Evolutionary conservation across 2,329 filamentous ascomycete genomes (phyloP).

Genomic region (Clonostachys byssicola): DNA sequence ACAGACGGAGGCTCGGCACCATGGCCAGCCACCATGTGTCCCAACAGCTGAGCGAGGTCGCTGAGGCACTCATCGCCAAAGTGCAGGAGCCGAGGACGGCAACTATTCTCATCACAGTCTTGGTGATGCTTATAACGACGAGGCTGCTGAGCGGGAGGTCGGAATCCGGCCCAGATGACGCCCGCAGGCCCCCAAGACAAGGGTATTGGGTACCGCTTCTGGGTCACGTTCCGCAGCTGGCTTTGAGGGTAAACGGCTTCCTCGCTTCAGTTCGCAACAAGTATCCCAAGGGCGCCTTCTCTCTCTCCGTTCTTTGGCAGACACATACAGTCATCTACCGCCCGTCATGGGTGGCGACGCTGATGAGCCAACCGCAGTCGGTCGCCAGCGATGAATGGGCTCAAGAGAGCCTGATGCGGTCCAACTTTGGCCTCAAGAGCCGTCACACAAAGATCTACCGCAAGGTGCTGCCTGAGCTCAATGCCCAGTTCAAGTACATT

Average conservation of each 20-base stretch:
- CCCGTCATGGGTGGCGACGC: constrained; percentile 16
- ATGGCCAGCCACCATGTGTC: background rate
- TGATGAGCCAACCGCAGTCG: constrained; percentile 20
- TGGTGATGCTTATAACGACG: constrained; percentile 17
- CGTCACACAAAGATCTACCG: constrained; percentile 10
- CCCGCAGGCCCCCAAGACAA: constrained; percentile 8
- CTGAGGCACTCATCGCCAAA: background rate
- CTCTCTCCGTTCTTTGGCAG: constrained; percentile 22
- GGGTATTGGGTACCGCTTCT: constrained; percentile 28
- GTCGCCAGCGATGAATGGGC: constrained; percentile 11
- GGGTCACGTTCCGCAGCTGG: constrained; percentile 26
- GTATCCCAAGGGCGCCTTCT: constrained; percentile 27
- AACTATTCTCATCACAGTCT: constrained; percentile 12
- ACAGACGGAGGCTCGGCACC: background rate
- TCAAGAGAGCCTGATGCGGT: background rate
- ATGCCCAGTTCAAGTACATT: constrained; percentile 16
- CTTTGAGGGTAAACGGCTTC: constrained; percentile 17
- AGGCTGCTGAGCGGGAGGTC: constrained; percentile 6
- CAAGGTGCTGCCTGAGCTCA: constrained; percentile 16
- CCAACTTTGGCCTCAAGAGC: background rate
- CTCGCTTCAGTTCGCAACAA: constrained; percentile 20
- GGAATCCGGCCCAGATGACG: constrained; percentile 2
- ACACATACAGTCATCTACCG: constrained; percentile 25
- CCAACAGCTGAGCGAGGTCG: too few species aligned
- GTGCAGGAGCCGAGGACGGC: constrained; percentile 13